phyloP scores from a whole-genome alignment of 192 early-diverging fungal genomes.

The Coemansia sp. region DNA sequence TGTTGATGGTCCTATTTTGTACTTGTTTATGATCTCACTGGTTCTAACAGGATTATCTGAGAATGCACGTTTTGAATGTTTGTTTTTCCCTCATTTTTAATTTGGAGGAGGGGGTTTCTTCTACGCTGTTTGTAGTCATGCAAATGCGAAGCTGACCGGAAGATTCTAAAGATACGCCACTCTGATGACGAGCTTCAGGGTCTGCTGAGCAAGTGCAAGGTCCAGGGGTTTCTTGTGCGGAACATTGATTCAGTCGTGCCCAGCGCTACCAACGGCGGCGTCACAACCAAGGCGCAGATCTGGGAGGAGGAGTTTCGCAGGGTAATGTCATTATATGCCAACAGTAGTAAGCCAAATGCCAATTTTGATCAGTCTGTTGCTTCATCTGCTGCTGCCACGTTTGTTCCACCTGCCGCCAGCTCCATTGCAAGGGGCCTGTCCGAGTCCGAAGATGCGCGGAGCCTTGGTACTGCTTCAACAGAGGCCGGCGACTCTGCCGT shows the following conservation, averaged over 20 bases:
- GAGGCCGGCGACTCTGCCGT: background rate
- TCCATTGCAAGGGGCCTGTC: constrained; percentile 6
- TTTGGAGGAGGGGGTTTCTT: background rate
- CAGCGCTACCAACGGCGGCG: background rate
- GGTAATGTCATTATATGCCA: constrained; percentile 40
- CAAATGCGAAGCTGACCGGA: constrained; percentile 42
- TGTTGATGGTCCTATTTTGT: too few relatives aligned
- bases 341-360: background rate
- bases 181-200: constrained; percentile 53
- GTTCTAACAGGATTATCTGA: background rate
- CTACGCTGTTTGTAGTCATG: constrained; percentile 39
- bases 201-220: constrained; percentile 29
- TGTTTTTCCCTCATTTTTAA: background rate
- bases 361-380: constrained; percentile 2
- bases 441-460: constrained; percentile 13
- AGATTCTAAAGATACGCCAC: constrained; percentile 56
- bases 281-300: constrained; percentile 29
- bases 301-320: constrained; percentile 53
- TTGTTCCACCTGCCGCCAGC: constrained; percentile 12
- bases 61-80: background rate
- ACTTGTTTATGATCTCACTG: background rate
- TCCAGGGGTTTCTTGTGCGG: background rate
- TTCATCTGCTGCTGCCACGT: constrained; percentile 10
- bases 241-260: background rate
- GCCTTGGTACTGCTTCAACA: constrained; percentile 12